Percentiles rank a stretch among this genome's conserved stretches.
Conservation (phyloP, 805 yeast species). For the Candida nitratophila region DNA sequence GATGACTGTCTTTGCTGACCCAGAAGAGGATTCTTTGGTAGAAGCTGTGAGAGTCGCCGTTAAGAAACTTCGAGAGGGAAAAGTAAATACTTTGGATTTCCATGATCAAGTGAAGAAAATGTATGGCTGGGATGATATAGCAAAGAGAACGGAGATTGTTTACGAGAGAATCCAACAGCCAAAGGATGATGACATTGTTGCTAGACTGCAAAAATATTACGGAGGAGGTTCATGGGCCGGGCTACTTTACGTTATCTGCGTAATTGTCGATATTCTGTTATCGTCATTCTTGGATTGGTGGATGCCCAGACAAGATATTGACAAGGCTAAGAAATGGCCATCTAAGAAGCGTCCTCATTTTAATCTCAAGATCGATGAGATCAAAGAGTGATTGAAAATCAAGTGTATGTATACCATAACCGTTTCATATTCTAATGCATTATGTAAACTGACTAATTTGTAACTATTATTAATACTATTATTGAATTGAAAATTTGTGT, state of each 20-base stretch:
- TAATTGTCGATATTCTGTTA: conserved; percentile 70
- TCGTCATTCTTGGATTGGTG: conserved; percentile 57
- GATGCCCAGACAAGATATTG: conserved; percentile 66
- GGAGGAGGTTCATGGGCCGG: conserved; percentile 83
- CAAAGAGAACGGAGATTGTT: conserved; percentile 76
- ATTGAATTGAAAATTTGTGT: not conserved
- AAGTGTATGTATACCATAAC: too few species aligned
- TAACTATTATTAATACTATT: too few species aligned
- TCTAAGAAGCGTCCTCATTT: not conserved
- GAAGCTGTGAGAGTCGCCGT: conserved; percentile 71
- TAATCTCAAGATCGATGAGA: too few species aligned
- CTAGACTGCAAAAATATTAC: conserved; percentile 57
- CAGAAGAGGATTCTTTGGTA: conserved; percentile 78
- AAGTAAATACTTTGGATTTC: conserved; percentile 65
- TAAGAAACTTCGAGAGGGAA: conserved; percentile 41
- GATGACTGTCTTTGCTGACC: conserved; percentile 88
- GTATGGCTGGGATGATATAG: conserved; percentile 93
- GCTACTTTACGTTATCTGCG: conserved; percentile 69
- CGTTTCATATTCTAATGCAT: too few species aligned
- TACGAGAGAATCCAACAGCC: conserved; percentile 38
- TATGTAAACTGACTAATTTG: too few species aligned
- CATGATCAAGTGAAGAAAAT: conserved; percentile 71
- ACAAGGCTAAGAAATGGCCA: conserved; percentile 78
- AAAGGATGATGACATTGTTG: conserved; percentile 34
- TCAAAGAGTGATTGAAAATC: too few species aligned